Conservation (phyloP, 2,329 filamentous ascomycete species). For the Talaromyces sp. region DNA sequence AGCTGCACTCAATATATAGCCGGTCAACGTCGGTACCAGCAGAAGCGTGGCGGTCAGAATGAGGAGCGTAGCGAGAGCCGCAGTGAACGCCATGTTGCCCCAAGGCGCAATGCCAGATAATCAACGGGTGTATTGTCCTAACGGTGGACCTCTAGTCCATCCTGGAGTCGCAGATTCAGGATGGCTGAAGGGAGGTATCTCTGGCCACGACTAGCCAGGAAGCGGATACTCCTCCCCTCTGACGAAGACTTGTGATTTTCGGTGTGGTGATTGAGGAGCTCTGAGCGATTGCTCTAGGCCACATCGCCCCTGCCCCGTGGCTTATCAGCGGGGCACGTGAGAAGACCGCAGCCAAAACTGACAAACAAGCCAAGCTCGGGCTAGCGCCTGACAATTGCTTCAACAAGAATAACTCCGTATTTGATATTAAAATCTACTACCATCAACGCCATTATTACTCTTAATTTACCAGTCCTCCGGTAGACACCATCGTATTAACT, state of each 20-base stretch:
- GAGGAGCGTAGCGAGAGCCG: constrained; percentile 25
- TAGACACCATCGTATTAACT: background rate
- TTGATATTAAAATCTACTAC: background rate
- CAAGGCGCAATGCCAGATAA: background rate
- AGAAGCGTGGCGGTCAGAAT: constrained; percentile 27
- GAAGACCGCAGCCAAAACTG: constrained; percentile 1
- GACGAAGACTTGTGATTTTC: constrained; percentile 1
- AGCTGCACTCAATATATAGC: constrained; percentile 26
- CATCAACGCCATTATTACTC: background rate
- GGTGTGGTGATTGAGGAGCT: background rate
- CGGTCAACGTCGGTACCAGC: constrained; percentile 29
- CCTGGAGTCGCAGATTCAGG: background rate
- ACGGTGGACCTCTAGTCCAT: constrained; percentile 4
- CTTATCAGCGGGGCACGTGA: constrained; percentile 12
- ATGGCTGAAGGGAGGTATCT: background rate
- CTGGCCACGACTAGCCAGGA: background rate
- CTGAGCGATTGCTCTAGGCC: background rate
- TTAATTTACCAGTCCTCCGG: background rate
- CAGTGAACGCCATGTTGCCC: constrained; percentile 28
- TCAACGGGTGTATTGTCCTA: background rate
- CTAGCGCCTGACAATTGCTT: background rate
- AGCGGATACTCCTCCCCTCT: constrained; percentile 4
- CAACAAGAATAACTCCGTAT: background rate
- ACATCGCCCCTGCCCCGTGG: constrained; percentile 4
- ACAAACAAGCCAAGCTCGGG: constrained; percentile 4